A percentile compares a stretch with the other conserved stretches of the same genome.
Conservation (phyloP, 2,329 filamentous ascomycete genomes). For the Colletotrichum brevisporum region DNA sequence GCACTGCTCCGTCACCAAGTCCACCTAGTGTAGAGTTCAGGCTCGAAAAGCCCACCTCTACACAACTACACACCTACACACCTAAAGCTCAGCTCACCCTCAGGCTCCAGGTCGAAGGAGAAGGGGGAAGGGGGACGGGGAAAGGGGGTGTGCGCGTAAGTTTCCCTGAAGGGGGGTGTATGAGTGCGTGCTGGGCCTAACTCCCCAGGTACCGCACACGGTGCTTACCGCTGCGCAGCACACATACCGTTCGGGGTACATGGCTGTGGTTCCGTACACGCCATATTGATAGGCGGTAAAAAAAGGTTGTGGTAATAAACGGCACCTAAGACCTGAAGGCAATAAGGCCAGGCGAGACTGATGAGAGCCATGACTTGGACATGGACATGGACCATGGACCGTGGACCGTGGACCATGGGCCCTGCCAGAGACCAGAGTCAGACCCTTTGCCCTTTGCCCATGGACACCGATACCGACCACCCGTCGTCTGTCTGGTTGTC, state of each 20-base stretch:
- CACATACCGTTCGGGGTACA: background rate
- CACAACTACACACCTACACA: background rate
- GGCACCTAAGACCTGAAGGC: background rate
- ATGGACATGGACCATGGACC: background rate
- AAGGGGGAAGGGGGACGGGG: too few relatives aligned
- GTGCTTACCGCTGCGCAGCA: conserved; percentile 20
- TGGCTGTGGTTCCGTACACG: too few relatives aligned
- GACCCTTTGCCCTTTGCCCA: too few relatives aligned
- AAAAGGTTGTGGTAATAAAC: background rate
- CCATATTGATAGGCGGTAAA: too few relatives aligned
- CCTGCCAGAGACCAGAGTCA: background rate
- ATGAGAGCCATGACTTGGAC: conserved; percentile 9
- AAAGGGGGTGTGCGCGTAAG: conserved; percentile 22
- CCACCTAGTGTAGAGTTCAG: too few relatives aligned
- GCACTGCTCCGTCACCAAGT: too few relatives aligned
- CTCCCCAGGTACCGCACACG: background rate
- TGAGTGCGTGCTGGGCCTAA: too few relatives aligned
- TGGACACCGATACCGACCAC: background rate
- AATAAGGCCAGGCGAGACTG: conserved; percentile 10
- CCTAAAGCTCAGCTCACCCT: conserved; percentile 4
- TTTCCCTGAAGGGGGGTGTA: too few relatives aligned
- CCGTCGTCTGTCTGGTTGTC: background rate
- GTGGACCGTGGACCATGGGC: background rate
- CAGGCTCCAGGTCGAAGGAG: conserved; percentile 12
- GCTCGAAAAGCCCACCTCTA: too few relatives aligned